Percentiles rank a stretch among this genome's conserved stretches.
phyloP scores from a whole-genome alignment of 352 stramenopile species.

The Phytopythium chamaehyphon region DNA sequence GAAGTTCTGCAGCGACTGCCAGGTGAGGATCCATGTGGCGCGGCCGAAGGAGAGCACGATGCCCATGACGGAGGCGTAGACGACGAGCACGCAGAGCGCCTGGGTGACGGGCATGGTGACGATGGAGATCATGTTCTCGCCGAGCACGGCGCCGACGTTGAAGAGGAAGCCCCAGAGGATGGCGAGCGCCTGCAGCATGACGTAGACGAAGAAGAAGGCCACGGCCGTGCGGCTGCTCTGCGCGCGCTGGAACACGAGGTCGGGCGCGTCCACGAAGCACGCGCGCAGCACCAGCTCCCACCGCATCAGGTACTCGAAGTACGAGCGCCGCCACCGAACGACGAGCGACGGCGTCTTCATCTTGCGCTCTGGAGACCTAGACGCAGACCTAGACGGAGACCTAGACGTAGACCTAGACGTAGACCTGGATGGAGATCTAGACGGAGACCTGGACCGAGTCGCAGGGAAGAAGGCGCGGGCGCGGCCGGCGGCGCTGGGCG shows the following conservation, averaged over 20 bases:
- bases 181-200: slow-evolving; percentile 79
- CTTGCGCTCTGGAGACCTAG: background rate
- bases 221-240: slow-evolving; percentile 52
- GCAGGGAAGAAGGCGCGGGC: too few species aligned
- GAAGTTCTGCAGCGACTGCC: slow-evolving; percentile 85
- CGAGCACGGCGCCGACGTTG: slow-evolving; percentile 78
- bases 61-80: slow-evolving; percentile 82
- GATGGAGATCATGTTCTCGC: slow-evolving; percentile 85
- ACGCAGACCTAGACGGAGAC: background rate
- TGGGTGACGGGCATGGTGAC: slow-evolving; percentile 76
- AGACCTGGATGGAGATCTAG: background rate
- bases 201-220: slow-evolving; percentile 82
- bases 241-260: slow-evolving; percentile 43
- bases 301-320: slow-evolving; percentile 60
- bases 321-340: slow-evolving; percentile 39
- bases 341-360: slow-evolving; percentile 12
- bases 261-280: slow-evolving; percentile 55
- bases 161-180: slow-evolving; percentile 88
- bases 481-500: background rate
- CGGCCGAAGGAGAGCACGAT: slow-evolving; percentile 82
- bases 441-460: slow-evolving; percentile 6
- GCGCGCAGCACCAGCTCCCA: slow-evolving; percentile 59
- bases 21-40: slow-evolving; percentile 86
- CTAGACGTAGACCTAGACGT: background rate
- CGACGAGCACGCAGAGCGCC: slow-evolving; percentile 68